These are phyloP conservation scores for Penicillium tannophilum DNA, from an alignment of 495 filamentous ascomycete species.

Conservation along the genomic window DNA sequence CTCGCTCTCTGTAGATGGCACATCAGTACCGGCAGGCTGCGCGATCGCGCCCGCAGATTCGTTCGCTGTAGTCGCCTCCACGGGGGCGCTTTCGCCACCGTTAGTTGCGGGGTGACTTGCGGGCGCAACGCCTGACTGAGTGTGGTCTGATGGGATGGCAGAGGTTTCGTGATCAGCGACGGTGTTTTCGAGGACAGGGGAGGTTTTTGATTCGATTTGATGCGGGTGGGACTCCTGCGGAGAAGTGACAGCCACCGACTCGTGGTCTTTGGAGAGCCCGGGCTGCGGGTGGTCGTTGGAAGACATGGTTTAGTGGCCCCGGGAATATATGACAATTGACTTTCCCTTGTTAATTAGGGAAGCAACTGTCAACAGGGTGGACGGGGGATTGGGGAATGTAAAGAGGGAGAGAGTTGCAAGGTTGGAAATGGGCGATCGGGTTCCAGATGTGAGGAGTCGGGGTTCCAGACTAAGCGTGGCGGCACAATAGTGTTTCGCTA, in stretches of 20 bases:
- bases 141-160: conserved; percentile 14
- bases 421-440: conserved; percentile 13
- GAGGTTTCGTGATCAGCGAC: conserved; percentile 13
- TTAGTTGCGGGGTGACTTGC: conserved; percentile 28
- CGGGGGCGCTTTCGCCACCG: conserved; percentile 31
- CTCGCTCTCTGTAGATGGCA: conserved; percentile 32
- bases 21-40: conserved; percentile 18
- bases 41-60: conserved; percentile 22
- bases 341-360: conserved; percentile 11
- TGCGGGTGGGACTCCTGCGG: conserved; percentile 27
- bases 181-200: conserved; percentile 8
- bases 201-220: conserved; percentile 15
- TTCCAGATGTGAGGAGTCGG: conserved; percentile 29
- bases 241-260: conserved; percentile 26
- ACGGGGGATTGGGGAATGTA: conserved; percentile 9
- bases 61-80: conserved; percentile 20
- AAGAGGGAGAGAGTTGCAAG: conserved; percentile 10
- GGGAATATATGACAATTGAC: conserved; percentile 21
- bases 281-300: conserved; percentile 29
- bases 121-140: conserved; percentile 22
- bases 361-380: conserved; percentile 13
- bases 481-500: conserved; percentile 24
- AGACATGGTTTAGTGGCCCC: conserved; percentile 28
- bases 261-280: conserved; percentile 21
- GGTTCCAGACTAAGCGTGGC: conserved; percentile 17